These are phyloP conservation scores for Alternaria tenuissima DNA, from an alignment of 2,329 filamentous ascomycete species.

Conservation along the genomic window DNA sequence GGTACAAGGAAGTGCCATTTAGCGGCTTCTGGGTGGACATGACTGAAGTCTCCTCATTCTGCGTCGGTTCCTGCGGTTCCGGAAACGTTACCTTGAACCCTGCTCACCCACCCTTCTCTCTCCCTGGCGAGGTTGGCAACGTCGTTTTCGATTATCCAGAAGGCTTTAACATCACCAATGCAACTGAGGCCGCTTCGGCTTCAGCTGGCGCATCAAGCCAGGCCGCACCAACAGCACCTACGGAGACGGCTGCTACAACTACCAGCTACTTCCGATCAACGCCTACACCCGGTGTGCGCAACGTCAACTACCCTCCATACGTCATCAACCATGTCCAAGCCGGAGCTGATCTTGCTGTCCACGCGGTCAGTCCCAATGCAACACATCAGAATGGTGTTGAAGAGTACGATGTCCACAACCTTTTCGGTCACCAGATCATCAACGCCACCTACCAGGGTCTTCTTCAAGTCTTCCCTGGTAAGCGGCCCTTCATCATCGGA, in stretches of 20 bases:
- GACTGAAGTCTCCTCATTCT: slow-evolving; percentile 70
- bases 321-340: slow-evolving; percentile 77
- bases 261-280: slow-evolving; percentile 64
- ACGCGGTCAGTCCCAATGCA: slow-evolving; percentile 78
- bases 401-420: slow-evolving; percentile 86
- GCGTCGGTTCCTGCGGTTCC: slow-evolving; percentile 75
- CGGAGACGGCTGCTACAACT: slow-evolving; percentile 35
- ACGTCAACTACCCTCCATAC: slow-evolving; percentile 79
- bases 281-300: slow-evolving; percentile 68
- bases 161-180: slow-evolving; percentile 73
- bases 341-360: slow-evolving; percentile 68
- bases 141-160: slow-evolving; percentile 71
- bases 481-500: slow-evolving; percentile 84
- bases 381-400: slow-evolving; percentile 75
- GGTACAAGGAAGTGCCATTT: slow-evolving; percentile 62
- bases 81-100: slow-evolving; percentile 72
- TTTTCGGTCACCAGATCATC: slow-evolving; percentile 73
- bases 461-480: slow-evolving; percentile 67
- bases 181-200: slow-evolving; percentile 70
- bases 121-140: slow-evolving; percentile 71
- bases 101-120: slow-evolving; percentile 69
- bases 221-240: slow-evolving; percentile 37
- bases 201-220: slow-evolving; percentile 64
- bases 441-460: slow-evolving; percentile 80
- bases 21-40: slow-evolving; percentile 69